These are phyloP conservation scores for Niebla homalea DNA, from an alignment of 495 filamentous ascomycete genomes.

Conservation along the genomic window DNA sequence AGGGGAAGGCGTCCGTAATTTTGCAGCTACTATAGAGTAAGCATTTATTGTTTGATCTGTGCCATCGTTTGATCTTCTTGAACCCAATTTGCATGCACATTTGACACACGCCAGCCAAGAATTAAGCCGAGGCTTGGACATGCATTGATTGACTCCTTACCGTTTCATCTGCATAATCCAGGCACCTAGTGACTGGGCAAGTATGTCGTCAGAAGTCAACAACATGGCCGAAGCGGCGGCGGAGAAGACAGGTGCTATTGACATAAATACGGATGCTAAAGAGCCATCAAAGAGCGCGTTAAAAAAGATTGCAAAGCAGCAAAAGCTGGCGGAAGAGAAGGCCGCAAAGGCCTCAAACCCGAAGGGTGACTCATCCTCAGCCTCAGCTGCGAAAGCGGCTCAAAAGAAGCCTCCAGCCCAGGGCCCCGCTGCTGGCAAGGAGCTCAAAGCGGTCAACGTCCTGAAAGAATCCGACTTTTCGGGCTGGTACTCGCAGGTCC, in stretches of 20 bases:
- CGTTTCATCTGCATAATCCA: too few species aligned
- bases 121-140: too few species aligned
- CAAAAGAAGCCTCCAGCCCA: conserved; percentile 20
- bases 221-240: conserved; percentile 6
- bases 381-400: conserved; percentile 28
- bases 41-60: too few species aligned
- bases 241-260: conserved; percentile 13
- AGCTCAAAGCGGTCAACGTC: conserved; percentile 46
- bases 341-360: conserved; percentile 46
- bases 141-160: neutral
- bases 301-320: conserved; percentile 58
- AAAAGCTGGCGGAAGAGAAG: conserved; percentile 52
- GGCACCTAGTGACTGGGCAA: neutral
- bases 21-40: too few species aligned
- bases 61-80: too few species aligned
- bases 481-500: conserved; percentile 89
- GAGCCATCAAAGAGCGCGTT: conserved; percentile 56
- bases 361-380: conserved; percentile 27
- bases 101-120: too few species aligned
- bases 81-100: too few species aligned
- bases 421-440: conserved; percentile 43
- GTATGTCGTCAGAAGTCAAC: conserved; percentile 1
- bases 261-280: conserved; percentile 5
- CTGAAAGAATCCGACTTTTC: conserved; percentile 78
- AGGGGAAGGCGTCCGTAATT: neutral